Evolutionary conservation across 169 alveolate species (phyloP).

Genomic region (Perkinsus chesapeaki): DNA sequence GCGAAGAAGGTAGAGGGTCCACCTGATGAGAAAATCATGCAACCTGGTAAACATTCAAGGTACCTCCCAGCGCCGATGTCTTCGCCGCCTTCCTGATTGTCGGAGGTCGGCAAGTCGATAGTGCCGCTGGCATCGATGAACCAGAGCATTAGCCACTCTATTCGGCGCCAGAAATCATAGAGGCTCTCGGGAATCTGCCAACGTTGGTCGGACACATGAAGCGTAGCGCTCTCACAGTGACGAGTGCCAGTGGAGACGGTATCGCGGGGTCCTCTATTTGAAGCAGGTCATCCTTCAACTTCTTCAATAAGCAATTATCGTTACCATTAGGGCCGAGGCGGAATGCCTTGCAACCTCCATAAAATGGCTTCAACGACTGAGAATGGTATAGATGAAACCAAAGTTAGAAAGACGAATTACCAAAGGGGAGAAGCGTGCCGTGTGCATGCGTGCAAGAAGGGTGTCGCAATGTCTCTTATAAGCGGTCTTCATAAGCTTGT

Average conservation of each 20-base stretch:
- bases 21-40: not conserved
- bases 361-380: not conserved
- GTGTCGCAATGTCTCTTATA: not conserved
- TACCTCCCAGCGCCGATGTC: not conserved
- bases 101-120: not conserved
- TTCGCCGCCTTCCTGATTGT: not conserved
- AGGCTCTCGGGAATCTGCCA: not conserved
- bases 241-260: not conserved
- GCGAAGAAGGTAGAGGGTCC: not conserved
- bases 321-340: not conserved
- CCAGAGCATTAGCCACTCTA: not conserved
- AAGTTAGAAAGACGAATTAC: not conserved
- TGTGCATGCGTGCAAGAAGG: slow-evolving; percentile 2
- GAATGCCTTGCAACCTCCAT: not conserved
- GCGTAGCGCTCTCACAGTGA: not conserved
- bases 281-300: not conserved
- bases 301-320: not conserved
- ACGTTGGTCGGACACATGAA: not conserved
- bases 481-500: not conserved
- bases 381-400: not conserved
- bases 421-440: not conserved
- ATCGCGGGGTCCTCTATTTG: not conserved
- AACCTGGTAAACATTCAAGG: not conserved
- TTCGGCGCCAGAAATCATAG: not conserved
- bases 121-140: not conserved